phyloP scores from a whole-genome alignment of 1,284 basidiomycete species.

The Cutaneotrichosporon dermatis region DNA sequence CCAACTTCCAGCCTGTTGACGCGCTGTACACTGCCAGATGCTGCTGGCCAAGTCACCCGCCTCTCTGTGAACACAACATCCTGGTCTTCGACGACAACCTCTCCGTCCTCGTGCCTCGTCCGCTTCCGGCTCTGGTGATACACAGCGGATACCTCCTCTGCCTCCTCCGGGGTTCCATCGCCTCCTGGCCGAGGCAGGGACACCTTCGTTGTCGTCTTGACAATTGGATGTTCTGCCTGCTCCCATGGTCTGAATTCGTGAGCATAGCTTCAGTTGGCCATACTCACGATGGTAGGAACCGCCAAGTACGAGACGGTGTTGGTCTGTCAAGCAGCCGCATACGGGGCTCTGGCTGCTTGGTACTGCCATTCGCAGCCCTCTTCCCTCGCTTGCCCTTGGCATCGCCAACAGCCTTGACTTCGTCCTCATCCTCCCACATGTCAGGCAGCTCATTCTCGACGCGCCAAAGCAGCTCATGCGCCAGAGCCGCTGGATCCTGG shows the following conservation, averaged over 20 bases:
- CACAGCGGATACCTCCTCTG: constrained; percentile 3
- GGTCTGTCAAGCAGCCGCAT: constrained; percentile 13
- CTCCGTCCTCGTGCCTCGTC: constrained; percentile 1
- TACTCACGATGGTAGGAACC: constrained; percentile 10
- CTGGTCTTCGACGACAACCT: constrained; percentile 16
- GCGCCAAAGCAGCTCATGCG: constrained; percentile 77
- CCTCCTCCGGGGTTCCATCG: constrained; percentile 1
- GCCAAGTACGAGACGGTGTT: constrained; percentile 5
- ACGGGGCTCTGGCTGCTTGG: not conserved
- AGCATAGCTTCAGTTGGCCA: too few species aligned
- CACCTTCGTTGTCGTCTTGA: not conserved
- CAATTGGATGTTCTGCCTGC: constrained; percentile 12
- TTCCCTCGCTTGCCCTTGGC: constrained; percentile 8
- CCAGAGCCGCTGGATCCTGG: constrained; percentile 68
- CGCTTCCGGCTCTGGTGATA: constrained; percentile 13
- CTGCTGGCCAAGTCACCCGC: constrained; percentile 3
- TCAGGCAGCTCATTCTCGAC: constrained; percentile 62
- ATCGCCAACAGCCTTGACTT: constrained; percentile 32
- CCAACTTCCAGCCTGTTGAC: not conserved
- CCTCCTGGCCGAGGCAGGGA: constrained; percentile 2
- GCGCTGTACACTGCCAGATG: not conserved
- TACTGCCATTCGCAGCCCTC: not conserved
- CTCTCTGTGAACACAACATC: constrained; percentile 17
- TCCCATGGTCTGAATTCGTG: constrained; percentile 10
- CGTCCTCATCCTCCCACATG: constrained; percentile 64